Base-by-base conservation (phyloP, 306 rosid species). In the Trifolium fragiferum region DNA sequence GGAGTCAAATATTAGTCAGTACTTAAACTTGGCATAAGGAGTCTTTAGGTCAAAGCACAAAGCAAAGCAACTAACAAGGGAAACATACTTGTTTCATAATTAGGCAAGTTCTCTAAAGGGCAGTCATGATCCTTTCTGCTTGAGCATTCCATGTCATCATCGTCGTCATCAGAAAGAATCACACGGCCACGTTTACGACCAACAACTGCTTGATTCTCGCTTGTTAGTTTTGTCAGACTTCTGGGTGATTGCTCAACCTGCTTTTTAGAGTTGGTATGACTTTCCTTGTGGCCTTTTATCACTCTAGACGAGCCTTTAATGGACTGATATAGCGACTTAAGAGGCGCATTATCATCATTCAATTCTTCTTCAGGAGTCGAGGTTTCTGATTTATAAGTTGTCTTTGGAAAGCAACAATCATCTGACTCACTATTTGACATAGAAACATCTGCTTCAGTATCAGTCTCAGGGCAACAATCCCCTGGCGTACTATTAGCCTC, bases 391-490 rank as follows among this genome's bases (percentile, higher is more conserved):
- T 70, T 70, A 40, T 60, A 73, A 70, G 75, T 77, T 68, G 63
- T 73, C 77, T 75, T 79, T 50, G 82, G 64, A 59, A 83, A 74
- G 87, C 83, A 81, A 72, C 82, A 76, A 43, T 76, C 80, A 72
- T 84, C 86, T 46, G 82, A 60, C 73, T 72, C 73, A 51, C 80
- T 41, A 21, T 81, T 85, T 72, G 89, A 89, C 14, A 64, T 71
- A 73, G 47, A 66, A 75, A 73, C 85, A 72, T 68, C 77, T 76
- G 80, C 89, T 83, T 91, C 94, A 21, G 91, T 78, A 77, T 85
- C 94, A 80, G 97, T 86, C 81, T 91, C 98, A 72, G 98, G 84
- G 85, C 97, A 94, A 68, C 73, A 81, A 77, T 87, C 85, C 76
- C 83, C 90, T 51, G 83, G 66, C 63, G 41, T 47, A 49, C 54